These are phyloP conservation scores for Suhomyces terraborum DNA, from an alignment of 1,139 yeast genomes.

Conservation along the genomic window DNA sequence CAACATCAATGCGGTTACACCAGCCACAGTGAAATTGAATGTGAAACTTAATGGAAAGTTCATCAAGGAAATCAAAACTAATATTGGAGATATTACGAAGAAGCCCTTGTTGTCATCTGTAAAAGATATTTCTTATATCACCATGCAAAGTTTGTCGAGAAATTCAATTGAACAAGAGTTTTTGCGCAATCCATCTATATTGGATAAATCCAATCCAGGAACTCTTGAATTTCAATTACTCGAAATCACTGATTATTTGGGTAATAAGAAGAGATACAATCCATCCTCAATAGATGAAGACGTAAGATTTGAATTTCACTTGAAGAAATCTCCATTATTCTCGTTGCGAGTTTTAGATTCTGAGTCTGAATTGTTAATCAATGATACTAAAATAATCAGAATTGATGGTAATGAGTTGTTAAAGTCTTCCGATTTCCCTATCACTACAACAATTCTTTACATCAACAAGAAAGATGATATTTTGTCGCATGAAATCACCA, in stretches of 20 bases:
- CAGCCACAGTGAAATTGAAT: conserved; percentile 63
- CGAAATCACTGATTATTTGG: conserved; percentile 72
- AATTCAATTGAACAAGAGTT: conserved; percentile 41
- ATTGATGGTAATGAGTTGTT: conserved; percentile 24
- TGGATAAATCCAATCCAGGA: conserved; percentile 49
- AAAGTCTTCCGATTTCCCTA: conserved; percentile 46
- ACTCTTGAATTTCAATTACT: conserved; percentile 64
- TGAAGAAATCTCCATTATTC: conserved; percentile 65
- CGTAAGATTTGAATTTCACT: conserved; percentile 54
- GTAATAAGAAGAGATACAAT: conserved; percentile 62
- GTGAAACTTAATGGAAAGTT: conserved; percentile 54
- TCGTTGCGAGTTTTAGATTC: conserved; percentile 42
- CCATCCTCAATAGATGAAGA: conserved; percentile 48
- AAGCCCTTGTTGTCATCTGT: conserved; percentile 2
- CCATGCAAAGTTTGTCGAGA: conserved; percentile 30
- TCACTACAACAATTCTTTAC: conserved; percentile 43
- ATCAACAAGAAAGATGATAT: conserved; percentile 29
- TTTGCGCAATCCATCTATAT: conserved; percentile 26
- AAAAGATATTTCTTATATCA: conserved; percentile 27
- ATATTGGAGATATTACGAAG: conserved; percentile 19
- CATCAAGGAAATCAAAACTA: conserved; percentile 26
- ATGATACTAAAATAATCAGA: conserved; percentile 39
- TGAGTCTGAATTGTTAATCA: conserved; percentile 43
- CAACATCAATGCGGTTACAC: conserved; percentile 71
- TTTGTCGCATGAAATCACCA: conserved; percentile 31